Conservation (phyloP, 805 yeast genomes). For the Candida peoriensis region DNA sequence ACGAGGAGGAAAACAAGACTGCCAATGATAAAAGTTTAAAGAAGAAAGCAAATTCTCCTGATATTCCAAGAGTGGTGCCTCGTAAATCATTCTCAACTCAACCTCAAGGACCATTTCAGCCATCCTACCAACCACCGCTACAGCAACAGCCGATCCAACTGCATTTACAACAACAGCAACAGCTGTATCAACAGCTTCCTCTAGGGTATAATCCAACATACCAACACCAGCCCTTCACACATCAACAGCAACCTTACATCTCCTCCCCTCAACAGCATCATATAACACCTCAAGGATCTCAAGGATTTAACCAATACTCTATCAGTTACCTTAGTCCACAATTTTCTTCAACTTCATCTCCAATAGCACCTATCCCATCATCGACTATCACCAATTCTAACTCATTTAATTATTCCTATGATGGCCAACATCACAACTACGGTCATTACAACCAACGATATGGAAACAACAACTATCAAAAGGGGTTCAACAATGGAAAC, state of each 20-base stretch:
- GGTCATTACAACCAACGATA: too few species aligned
- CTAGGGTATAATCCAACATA: neutral
- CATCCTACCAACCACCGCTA: slow-evolving; percentile 2
- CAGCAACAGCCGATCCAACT: slow-evolving; percentile 1
- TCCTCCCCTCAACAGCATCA: too few species aligned
- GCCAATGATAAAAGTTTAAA: neutral
- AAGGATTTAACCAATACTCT: too few species aligned
- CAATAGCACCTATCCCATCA: too few species aligned
- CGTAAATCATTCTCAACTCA: neutral
- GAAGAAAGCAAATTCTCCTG: slow-evolving; percentile 1
- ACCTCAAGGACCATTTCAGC: neutral
- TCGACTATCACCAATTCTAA: too few species aligned
- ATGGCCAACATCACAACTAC: too few species aligned
- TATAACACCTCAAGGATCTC: too few species aligned
- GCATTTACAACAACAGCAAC: neutral
- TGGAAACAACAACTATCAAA: too few species aligned
- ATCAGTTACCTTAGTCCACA: too few species aligned
- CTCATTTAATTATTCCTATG: too few species aligned
- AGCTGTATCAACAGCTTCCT: neutral
- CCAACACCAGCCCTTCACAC: slow-evolving; percentile 4
- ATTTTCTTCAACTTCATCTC: too few species aligned
- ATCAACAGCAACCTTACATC: neutral
- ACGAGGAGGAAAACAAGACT: slow-evolving; percentile 9
- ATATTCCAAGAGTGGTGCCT: slow-evolving; percentile 8
- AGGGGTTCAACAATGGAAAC: slow-evolving; percentile 6